Base-by-base conservation (phyloP, 768 basidiomycete species). In the Lentinula guzmanii region DNA sequence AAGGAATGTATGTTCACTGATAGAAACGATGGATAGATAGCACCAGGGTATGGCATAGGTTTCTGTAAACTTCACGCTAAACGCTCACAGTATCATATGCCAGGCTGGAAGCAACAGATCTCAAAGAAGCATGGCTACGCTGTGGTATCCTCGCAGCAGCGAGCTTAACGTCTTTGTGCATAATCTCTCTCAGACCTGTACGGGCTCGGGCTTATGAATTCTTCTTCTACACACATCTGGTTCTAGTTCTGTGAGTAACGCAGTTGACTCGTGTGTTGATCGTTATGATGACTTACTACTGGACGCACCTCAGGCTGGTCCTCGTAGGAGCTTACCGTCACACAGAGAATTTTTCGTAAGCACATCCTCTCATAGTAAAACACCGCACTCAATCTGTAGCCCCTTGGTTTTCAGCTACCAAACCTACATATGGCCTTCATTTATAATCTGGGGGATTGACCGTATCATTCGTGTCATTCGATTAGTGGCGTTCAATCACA, bases 361-460 rank as follows among this genome's bases (percentile, higher is more conserved):
- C 42, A 6, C 24, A 31, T 15, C 21, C 7, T 41, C 8, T 59
- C n/a, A 4, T 45, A 11, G 5, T 46, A 15, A 13, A 24, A 11
- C 0, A 45, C 33, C n/a, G 6, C 5, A 28, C 4, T 46, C 24
- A 18, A 18, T 42, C 50, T 35, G 62, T 62, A 35, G 21, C 39
- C 24, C 34, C 16, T 34, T 42, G 21, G 2, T 18, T n/a, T 7
- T 39, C 34, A 74, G 74, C 15, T 64, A 66, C 59, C 58, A 67
- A 13, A 45, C 63, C 11, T 80, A 74, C 53, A 63, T 79, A 34
- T 77, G 72, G 68, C 73, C 76, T 7, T 71, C 69, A 11, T 76
- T 80, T 61, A 60, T 75, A 57, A 63, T 80, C 59, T 80, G 79
- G 79, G 75, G 65, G 0, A 65, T 79, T 58, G 81, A 82, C 64